phyloP scores from a whole-genome alignment of 73 alveolate genomes.

The Tetrahymena thermophila region DNA sequence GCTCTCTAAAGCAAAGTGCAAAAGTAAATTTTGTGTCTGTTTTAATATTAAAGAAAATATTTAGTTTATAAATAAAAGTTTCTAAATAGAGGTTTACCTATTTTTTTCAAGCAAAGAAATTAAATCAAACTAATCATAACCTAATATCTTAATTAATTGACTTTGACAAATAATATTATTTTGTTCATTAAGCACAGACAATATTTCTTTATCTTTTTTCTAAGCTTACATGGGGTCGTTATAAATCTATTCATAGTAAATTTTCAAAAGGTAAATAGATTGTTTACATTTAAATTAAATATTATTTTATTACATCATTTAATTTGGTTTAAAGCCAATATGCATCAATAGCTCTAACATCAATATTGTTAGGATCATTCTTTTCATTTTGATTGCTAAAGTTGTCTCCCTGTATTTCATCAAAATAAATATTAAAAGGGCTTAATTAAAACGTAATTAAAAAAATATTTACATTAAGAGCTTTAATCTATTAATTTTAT shows the following conservation, averaged over 20 bases:
- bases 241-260: slow-evolving; percentile 18
- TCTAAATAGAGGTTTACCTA: slow-evolving; percentile 53
- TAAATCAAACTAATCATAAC: slow-evolving; percentile 20
- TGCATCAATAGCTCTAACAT: slow-evolving; percentile 15
- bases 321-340: not conserved
- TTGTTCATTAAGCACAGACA: slow-evolving; percentile 40
- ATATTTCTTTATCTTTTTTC: slow-evolving; percentile 34
- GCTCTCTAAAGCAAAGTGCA: slow-evolving; percentile 42
- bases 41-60: slow-evolving; percentile 36
- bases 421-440: slow-evolving; percentile 27
- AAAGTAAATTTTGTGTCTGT: slow-evolving; percentile 50
- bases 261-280: not conserved
- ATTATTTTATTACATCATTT: not conserved
- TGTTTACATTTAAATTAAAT: not conserved
- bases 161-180: not conserved
- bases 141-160: not conserved
- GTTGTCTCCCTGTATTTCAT: slow-evolving; percentile 13
- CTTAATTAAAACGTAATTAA: slow-evolving; percentile 16
- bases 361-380: not conserved
- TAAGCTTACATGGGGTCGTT: slow-evolving; percentile 3
- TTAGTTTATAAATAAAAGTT: slow-evolving; percentile 34
- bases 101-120: slow-evolving; percentile 28
- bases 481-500: slow-evolving; percentile 45
- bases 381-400: not conserved
- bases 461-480: slow-evolving; percentile 43